A percentile compares a stretch with the other conserved stretches of the same genome.
phyloP scores from a whole-genome alignment of 2,329 filamentous ascomycete genomes.

The Reticulascus tulasneorum region DNA sequence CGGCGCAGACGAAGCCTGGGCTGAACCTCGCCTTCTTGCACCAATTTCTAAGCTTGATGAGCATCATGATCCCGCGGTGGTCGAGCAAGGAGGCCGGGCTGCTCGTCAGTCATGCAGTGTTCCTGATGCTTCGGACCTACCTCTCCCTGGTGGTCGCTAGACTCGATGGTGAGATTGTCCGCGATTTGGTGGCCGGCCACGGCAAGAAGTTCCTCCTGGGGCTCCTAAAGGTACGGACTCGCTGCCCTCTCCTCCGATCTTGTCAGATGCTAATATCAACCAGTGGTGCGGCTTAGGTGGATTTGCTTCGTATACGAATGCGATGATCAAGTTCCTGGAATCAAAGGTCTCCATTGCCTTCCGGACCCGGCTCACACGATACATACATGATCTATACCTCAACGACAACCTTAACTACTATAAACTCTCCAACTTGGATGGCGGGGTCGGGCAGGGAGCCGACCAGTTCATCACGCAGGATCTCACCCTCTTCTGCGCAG shows the following conservation, averaged over 20 bases:
- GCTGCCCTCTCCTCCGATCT: background rate
- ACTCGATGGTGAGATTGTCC: conserved; percentile 91
- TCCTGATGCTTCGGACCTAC: conserved; percentile 89
- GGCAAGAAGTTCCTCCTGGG: conserved; percentile 85
- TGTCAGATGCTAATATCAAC: conserved; percentile 10
- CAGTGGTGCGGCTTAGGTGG: conserved; percentile 90
- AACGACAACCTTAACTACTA: conserved; percentile 96
- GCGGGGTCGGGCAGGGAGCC: conserved; percentile 83
- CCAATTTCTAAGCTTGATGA: conserved; percentile 92
- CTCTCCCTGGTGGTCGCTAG: conserved; percentile 89
- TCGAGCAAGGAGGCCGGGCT: conserved; percentile 92
- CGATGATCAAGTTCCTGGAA: conserved; percentile 98
- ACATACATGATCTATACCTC: conserved; percentile 95
- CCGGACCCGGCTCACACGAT: conserved; percentile 87
- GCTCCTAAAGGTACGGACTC: conserved; percentile 62
- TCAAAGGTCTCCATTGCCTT: conserved; percentile 98
- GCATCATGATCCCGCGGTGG: conserved; percentile 96
- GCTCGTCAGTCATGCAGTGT: conserved; percentile 81
- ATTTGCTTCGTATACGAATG: conserved; percentile 94
- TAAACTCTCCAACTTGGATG: conserved; percentile 88
- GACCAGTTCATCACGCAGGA: conserved; percentile 99
- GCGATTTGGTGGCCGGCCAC: conserved; percentile 92
- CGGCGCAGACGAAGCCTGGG: conserved; percentile 86
- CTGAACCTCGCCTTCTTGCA: conserved; percentile 94
- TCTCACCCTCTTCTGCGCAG: conserved; percentile 88